Percentiles rank a stretch among this genome's conserved stretches.
Evolutionary conservation across 176 grass and related monocot genomes (phyloP).

Genomic region (Cenchrus purpureus): DNA sequence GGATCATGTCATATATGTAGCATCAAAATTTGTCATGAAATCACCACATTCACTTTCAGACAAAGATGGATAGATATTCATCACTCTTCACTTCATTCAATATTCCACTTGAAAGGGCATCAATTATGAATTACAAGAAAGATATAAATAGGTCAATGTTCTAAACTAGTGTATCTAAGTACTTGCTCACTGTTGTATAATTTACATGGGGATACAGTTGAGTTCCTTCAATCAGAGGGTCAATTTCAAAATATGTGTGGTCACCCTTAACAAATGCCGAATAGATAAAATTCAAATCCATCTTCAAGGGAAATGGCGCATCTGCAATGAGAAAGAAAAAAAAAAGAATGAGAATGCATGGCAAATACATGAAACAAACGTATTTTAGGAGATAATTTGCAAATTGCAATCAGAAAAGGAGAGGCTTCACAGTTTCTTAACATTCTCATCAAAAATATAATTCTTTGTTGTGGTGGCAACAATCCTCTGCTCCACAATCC

Average conservation of each 20-base stretch:
- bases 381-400: not conserved
- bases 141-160: conserved; percentile 32
- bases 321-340: conserved; percentile 52
- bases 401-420: conserved; percentile 1
- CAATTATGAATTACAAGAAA: conserved; percentile 38
- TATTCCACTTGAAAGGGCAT: conserved; percentile 23
- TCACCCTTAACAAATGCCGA: conserved; percentile 88
- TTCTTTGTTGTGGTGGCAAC: conserved; percentile 9
- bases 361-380: not conserved
- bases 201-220: conserved; percentile 79
- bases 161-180: conserved; percentile 69
- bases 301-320: conserved; percentile 63
- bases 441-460: not conserved
- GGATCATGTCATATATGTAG: not conserved
- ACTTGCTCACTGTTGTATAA: conserved; percentile 63
- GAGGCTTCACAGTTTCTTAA: conserved; percentile 25
- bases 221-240: conserved; percentile 60
- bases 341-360: conserved; percentile 27
- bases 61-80: not conserved
- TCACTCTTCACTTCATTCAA: conserved; percentile 20
- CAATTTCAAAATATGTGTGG: conserved; percentile 80
- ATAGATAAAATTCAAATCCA: conserved; percentile 89
- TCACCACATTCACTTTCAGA: conserved; percentile 30
- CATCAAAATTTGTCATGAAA: not conserved
- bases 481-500: not conserved